phyloP scores from a whole-genome alignment of 108 stramenopile species.

The Conticribra guillardii region DNA sequence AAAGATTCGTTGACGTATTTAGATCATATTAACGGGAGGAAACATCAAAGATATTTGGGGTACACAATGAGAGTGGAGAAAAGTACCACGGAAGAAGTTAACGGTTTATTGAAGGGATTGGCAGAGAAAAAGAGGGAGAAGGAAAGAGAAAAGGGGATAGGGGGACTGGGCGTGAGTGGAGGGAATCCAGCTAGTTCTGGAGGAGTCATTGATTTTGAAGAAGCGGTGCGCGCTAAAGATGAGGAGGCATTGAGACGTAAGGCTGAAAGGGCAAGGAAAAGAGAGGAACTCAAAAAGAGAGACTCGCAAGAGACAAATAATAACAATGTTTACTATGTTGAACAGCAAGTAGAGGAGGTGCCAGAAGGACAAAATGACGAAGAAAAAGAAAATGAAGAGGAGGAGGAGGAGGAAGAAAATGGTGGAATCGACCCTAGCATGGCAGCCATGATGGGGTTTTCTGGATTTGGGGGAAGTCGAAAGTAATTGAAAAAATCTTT shows the following conservation, averaged over 20 bases:
- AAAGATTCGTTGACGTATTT: constrained; percentile 94
- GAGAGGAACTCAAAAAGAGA: constrained; percentile 73
- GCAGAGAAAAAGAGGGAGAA: constrained; percentile 50
- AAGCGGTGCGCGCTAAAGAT: constrained; percentile 75
- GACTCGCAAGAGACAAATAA: constrained; percentile 38
- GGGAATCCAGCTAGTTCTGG: constrained; percentile 18
- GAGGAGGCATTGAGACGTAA: constrained; percentile 63
- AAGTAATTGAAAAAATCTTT: too few species aligned
- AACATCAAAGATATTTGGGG: constrained; percentile 94
- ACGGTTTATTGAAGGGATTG: constrained; percentile 46
- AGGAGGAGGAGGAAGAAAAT: constrained; percentile 71
- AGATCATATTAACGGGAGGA: constrained; percentile 96
- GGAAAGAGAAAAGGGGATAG: constrained; percentile 11
- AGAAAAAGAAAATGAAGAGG: constrained; percentile 45
- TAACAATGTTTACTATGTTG: neutral
- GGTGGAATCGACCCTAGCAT: constrained; percentile 80
- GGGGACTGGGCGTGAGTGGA: constrained; percentile 29
- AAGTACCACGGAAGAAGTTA: constrained; percentile 82
- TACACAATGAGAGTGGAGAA: constrained; percentile 94
- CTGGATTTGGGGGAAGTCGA: constrained; percentile 76
- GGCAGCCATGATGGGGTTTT: constrained; percentile 96
- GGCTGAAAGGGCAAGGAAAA: constrained; percentile 68
- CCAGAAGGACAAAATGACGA: constrained; percentile 38
- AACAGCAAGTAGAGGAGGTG: constrained; percentile 5
- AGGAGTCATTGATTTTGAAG: constrained; percentile 50